Evolutionary conservation across 2,329 filamentous ascomycete genomes (phyloP), one percentile per base, ranked within the genome.

Genomic region (Karstenula rhodostoma): DNA sequence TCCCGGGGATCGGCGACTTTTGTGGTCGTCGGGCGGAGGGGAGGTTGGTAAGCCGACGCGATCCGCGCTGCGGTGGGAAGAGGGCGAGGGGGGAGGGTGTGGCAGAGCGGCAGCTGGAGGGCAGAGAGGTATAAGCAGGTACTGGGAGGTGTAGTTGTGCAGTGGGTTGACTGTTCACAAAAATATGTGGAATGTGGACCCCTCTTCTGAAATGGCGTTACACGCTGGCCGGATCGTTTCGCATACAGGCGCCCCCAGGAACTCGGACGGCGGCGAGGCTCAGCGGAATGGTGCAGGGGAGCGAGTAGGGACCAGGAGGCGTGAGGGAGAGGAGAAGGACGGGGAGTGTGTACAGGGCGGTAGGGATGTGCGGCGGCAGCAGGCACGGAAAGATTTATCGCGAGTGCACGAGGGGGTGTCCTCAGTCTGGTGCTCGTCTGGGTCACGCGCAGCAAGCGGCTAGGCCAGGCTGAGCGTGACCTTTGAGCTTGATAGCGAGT

Each of bases 181-280:
- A 59, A 62, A 52, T 59, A 59, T 58, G 56, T 52, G 56, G 60
- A 57, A 56, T 59, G 62, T 62, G 61, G 59, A 61, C 62, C 64
- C 63, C 65, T 62, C 63, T 60, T 62, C 56, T 40, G 65, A 63
- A 64, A 68, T 68, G 66, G 66, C 65, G 65, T 65, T 67, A 63
- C 64, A 67, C 59, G 57, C 55, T 56, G 63, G 59, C 59, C 57
- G 60, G 63, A 61, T 53, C 58, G 61, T 64, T 67, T 67, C 64
- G 59, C 57, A 66, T 60, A 60, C 59, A 60, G 57, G 60, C 62
- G 63, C 57, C 60, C 61, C 35, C 58, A 56, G 56, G 47, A 52
- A 52, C 42, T 59, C 56, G 29, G 53, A 53, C 42, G 43, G 40
- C 43, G 33, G 25, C 33, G 46, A 54, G 56, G 57, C 59, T 59